Conservation (phyloP, 352 stramenopile genomes). For the Phytophthora podocarpi region DNA sequence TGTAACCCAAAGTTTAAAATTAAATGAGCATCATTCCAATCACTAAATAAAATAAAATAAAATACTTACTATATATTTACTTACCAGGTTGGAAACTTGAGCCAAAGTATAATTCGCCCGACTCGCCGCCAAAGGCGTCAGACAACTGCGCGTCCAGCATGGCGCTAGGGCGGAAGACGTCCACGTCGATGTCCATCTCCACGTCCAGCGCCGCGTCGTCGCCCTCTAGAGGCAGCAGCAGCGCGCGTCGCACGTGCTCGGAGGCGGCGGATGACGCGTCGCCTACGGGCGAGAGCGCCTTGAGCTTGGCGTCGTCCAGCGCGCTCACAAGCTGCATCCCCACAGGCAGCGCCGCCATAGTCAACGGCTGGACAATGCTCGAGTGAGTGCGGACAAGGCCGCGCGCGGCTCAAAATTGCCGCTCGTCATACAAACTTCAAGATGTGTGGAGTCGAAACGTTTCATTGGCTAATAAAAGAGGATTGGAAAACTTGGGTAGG, state of each 20-base stretch:
- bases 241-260: constrained; percentile 17
- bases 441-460: background rate
- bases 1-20: too few relatives aligned
- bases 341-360: constrained; percentile 27
- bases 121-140: constrained; percentile 46
- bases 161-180: constrained; percentile 69
- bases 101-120: constrained; percentile 30
- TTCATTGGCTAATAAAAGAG: constrained; percentile 13
- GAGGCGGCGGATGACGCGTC: background rate
- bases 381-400: constrained; percentile 8
- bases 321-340: constrained; percentile 49
- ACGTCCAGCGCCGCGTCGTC: constrained; percentile 42
- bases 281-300: constrained; percentile 12
- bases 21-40: too few relatives aligned
- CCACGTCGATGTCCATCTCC: constrained; percentile 68
- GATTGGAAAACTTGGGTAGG: too few relatives aligned
- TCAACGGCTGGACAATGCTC: constrained; percentile 18
- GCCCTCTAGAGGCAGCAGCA: constrained; percentile 24
- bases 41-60: constrained; percentile 1
- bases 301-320: constrained; percentile 34
- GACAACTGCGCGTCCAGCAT: constrained; percentile 58
- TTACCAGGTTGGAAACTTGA: constrained; percentile 45
- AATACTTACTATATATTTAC: constrained; percentile 14
- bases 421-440: constrained; percentile 20
- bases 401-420: constrained; percentile 2